phyloP scores from a whole-genome alignment of 2,329 filamentous ascomycete genomes.

The Graphilbum sp. region DNA sequence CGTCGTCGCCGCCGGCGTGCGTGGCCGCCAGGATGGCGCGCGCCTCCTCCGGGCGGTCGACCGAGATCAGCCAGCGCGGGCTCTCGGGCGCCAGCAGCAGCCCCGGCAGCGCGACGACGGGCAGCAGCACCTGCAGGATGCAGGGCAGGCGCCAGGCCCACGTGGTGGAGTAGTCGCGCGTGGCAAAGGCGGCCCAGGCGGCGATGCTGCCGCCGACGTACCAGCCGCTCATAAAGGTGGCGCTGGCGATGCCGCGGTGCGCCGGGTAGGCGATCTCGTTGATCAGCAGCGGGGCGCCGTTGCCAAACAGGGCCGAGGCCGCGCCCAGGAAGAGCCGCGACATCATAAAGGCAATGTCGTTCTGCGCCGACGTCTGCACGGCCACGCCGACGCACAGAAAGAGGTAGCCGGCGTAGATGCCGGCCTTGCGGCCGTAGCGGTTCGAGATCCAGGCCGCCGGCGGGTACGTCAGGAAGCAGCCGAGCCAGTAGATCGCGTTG shows the following conservation, averaged over 20 bases:
- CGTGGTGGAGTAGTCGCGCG: conserved; percentile 19
- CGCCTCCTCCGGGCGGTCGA: conserved; percentile 11
- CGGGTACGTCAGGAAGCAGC: no score
- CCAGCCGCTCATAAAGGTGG: conserved; percentile 12
- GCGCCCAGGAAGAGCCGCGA: conserved; percentile 16
- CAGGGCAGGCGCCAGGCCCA: conserved; percentile 42
- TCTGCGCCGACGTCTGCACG: no score
- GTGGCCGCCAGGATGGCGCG: conserved; percentile 16
- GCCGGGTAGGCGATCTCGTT: conserved; percentile 7
- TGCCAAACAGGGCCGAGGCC: conserved; percentile 1
- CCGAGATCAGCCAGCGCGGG: conserved; percentile 7
- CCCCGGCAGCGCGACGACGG: background rate
- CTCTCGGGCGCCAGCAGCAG: conserved; percentile 2
- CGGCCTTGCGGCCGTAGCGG: no score
- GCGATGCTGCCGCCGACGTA: conserved; percentile 14
- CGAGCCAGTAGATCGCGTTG: no score
- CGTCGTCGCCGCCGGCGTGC: conserved; percentile 9
- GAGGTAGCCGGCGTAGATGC: no score
- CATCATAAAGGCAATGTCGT: no score
- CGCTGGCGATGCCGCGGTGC: conserved; percentile 5
- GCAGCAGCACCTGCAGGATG: conserved; percentile 29
- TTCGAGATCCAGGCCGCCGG: no score
- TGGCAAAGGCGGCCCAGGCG: conserved; percentile 16
- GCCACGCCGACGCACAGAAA: no score
- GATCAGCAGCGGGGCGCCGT: conserved; percentile 5